Conservation (phyloP, 768 basidiomycete genomes). For the Albatrellus ellisii region DNA sequence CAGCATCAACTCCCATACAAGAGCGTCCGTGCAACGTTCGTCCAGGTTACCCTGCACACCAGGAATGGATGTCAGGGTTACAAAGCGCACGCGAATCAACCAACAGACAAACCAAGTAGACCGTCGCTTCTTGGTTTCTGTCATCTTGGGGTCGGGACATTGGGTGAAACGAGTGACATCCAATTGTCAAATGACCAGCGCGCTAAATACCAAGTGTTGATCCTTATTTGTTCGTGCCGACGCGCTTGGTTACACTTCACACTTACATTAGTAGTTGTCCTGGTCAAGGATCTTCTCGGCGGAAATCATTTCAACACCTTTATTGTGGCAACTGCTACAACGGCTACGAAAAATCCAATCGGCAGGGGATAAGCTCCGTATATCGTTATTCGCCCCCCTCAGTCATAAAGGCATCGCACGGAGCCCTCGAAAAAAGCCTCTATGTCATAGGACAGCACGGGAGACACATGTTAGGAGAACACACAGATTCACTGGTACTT, state of each 20-base stretch:
- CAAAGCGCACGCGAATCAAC: no score
- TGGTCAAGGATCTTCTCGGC: no score
- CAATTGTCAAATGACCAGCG: constrained; percentile 1
- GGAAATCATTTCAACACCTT: no score
- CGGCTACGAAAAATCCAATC: no score
- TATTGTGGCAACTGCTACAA: no score
- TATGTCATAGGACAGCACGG: no score
- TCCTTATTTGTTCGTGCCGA: background rate
- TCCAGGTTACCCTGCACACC: constrained; percentile 80
- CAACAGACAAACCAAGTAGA: constrained; percentile 33
- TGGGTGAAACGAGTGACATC: background rate
- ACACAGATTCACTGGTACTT: no score
- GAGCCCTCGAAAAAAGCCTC: no score
- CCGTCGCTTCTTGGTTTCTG: constrained; percentile 48
- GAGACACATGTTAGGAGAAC: no score
- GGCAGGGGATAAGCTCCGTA: no score
- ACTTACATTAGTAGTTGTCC: background rate
- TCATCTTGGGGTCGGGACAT: constrained; percentile 39
- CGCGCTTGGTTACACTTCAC: background rate
- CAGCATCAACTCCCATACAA: constrained; percentile 97
- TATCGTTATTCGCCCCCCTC: no score
- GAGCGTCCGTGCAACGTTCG: constrained; percentile 85
- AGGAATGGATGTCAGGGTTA: background rate
- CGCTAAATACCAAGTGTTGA: background rate
- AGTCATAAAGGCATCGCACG: no score